Conservation (phyloP, 2,329 filamentous ascomycete species). For the Aureobasidium namibiae region DNA sequence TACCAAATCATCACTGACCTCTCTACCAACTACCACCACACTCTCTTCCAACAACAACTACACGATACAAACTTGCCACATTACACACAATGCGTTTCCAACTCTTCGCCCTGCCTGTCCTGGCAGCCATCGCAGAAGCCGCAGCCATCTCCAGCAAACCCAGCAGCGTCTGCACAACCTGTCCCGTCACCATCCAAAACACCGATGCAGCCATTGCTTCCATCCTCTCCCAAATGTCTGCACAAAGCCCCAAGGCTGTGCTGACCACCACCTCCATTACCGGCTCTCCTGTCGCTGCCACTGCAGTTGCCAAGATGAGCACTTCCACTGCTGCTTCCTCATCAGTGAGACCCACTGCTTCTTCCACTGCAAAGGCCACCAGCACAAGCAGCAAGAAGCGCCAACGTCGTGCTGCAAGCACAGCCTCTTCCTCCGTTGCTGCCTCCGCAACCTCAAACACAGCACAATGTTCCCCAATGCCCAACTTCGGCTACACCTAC, state of each 20-base stretch:
- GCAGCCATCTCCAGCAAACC: conserved; percentile 3
- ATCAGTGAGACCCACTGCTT: neutral
- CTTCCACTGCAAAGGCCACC: neutral
- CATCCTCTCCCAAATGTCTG: conserved; percentile 1
- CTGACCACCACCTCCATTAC: conserved; percentile 14
- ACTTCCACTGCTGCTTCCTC: neutral
- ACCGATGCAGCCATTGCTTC: neutral
- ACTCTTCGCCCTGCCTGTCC: neutral
- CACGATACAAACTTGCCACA: neutral
- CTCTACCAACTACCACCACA: neutral
- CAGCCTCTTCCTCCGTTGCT: conserved; percentile 5
- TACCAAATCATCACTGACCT: too few species aligned
- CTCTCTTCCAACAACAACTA: neutral
- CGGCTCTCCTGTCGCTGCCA: conserved; percentile 15
- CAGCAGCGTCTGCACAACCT: conserved; percentile 1
- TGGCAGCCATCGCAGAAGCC: neutral
- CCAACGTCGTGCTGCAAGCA: neutral
- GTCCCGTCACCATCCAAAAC: conserved; percentile 1
- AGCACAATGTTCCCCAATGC: neutral
- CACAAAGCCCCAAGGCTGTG: conserved; percentile 12
- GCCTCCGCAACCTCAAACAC: conserved; percentile 2
- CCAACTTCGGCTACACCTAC: conserved; percentile 7
- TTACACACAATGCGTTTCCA: conserved; percentile 6
- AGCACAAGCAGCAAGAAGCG: conserved; percentile 9
- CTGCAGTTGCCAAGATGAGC: conserved; percentile 14